A percentile compares a stretch with the other conserved stretches of the same genome.
phyloP scores from a whole-genome alignment of 306 rosid species.

The Myrica gale region DNA sequence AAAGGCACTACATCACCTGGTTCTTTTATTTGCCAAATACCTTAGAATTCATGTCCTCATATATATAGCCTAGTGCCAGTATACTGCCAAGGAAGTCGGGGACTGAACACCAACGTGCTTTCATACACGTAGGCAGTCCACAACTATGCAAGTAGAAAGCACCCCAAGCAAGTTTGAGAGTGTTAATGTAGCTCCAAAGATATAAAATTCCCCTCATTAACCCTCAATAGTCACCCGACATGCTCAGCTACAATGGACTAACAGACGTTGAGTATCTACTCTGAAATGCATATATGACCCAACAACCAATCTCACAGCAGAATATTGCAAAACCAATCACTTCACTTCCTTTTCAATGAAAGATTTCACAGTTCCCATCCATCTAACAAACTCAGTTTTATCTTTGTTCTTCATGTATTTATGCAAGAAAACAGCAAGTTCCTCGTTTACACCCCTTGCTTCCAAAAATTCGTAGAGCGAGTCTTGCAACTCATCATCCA shows the following conservation, averaged over 20 bases:
- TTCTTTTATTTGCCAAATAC: neutral
- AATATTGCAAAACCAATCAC: slow-evolving; percentile 24
- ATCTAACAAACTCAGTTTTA: slow-evolving; percentile 63
- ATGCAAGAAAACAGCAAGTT: slow-evolving; percentile 71
- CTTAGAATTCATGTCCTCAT: neutral
- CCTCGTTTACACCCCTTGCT: slow-evolving; percentile 62
- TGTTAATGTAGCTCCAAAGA: neutral
- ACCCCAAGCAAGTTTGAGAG: too few relatives aligned
- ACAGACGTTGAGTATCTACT: neutral
- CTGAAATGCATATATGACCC: slow-evolving; percentile 22
- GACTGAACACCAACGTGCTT: neutral
- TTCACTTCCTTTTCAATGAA: slow-evolving; percentile 58
- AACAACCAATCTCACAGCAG: slow-evolving; percentile 15
- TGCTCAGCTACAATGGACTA: neutral
- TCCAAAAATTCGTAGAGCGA: slow-evolving; percentile 76
- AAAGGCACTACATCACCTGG: too few relatives aligned
- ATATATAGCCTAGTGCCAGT: neutral
- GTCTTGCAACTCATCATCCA: slow-evolving; percentile 79
- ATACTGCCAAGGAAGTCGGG: neutral
- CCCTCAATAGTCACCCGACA: neutral
- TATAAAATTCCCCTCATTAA: neutral
- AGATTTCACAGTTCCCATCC: slow-evolving; percentile 73
- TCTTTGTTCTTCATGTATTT: slow-evolving; percentile 73
- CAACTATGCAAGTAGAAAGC: neutral
- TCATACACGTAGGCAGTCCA: neutral